Conservation (phyloP, 768 basidiomycete genomes). For the Rickenella mellea region DNA sequence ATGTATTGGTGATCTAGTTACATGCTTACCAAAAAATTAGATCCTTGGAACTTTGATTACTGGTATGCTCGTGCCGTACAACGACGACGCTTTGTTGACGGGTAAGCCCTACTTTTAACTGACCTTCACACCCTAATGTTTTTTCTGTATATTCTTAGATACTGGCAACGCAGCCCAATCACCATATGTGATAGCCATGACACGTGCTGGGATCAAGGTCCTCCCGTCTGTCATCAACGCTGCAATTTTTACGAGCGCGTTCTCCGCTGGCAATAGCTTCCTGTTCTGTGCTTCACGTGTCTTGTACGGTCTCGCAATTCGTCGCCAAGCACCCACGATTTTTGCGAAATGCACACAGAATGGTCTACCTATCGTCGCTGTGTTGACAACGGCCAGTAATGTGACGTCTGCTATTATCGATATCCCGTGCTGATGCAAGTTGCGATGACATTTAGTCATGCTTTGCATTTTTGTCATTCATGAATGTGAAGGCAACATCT, state of each 20-base stretch:
- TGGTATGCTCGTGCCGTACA: slow-evolving; percentile 71
- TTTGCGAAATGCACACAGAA: slow-evolving; percentile 36
- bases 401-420: background rate
- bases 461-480: slow-evolving; percentile 48
- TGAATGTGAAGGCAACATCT: slow-evolving; percentile 50
- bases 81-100: slow-evolving; percentile 44
- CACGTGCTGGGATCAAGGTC: slow-evolving; percentile 58
- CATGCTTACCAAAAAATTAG: slow-evolving; percentile 18
- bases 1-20: background rate
- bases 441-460: slow-evolving; percentile 16
- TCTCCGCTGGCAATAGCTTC: slow-evolving; percentile 64
- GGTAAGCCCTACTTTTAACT: too few species aligned
- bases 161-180: slow-evolving; percentile 64
- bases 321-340: slow-evolving; percentile 29
- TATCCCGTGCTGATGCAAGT: background rate
- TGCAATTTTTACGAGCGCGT: slow-evolving; percentile 58
- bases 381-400: slow-evolving; percentile 20
- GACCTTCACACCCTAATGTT: slow-evolving; percentile 1
- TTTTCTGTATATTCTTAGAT: slow-evolving; percentile 12
- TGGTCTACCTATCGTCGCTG: slow-evolving; percentile 40
- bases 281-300: slow-evolving; percentile 43
- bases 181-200: slow-evolving; percentile 81
- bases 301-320: slow-evolving; percentile 26
- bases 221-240: slow-evolving; percentile 68
- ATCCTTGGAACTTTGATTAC: slow-evolving; percentile 64